Percentiles rank a stretch among this genome's conserved stretches.
These are phyloP conservation scores for Macrolepiota fuliginosa DNA, from an alignment of 768 basidiomycete genomes.

Conservation along the genomic window DNA sequence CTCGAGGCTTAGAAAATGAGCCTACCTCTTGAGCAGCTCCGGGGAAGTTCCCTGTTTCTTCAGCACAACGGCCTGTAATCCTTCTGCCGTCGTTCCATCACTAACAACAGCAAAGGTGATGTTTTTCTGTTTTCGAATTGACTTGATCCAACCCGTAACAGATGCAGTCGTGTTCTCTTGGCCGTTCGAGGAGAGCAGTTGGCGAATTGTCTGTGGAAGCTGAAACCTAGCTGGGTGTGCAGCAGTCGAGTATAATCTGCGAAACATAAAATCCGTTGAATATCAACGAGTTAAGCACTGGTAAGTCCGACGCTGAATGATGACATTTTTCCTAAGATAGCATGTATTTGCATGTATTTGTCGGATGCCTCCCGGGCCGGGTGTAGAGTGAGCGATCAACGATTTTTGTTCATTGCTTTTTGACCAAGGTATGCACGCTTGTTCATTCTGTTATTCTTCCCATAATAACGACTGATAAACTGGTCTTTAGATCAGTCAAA, in stretches of 20 bases:
- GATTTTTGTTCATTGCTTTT: neutral
- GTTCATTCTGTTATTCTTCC: neutral
- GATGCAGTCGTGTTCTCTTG: constrained; percentile 23
- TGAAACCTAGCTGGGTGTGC: constrained; percentile 9
- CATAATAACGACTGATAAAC: neutral
- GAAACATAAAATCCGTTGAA: constrained; percentile 2
- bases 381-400: neutral
- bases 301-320: neutral
- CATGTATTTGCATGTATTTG: neutral
- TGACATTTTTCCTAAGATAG: neutral
- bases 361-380: neutral
- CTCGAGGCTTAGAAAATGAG: constrained; percentile 13
- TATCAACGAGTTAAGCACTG: no score
- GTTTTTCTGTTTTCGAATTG: constrained; percentile 82
- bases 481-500: neutral
- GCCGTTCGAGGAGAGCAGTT: constrained; percentile 1
- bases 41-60: constrained; percentile 33
- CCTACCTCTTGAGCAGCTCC: constrained; percentile 25
- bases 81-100: constrained; percentile 73
- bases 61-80: constrained; percentile 76
- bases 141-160: constrained; percentile 85
- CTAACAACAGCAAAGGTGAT: constrained; percentile 81
- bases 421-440: neutral
- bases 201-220: constrained; percentile 15
- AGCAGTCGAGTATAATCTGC: constrained; percentile 8